A percentile compares a stretch with the other conserved stretches of the same genome.
These are phyloP conservation scores for Chaetomium strumarium DNA, from an alignment of 2,329 filamentous ascomycete species.

Conservation along the genomic window DNA sequence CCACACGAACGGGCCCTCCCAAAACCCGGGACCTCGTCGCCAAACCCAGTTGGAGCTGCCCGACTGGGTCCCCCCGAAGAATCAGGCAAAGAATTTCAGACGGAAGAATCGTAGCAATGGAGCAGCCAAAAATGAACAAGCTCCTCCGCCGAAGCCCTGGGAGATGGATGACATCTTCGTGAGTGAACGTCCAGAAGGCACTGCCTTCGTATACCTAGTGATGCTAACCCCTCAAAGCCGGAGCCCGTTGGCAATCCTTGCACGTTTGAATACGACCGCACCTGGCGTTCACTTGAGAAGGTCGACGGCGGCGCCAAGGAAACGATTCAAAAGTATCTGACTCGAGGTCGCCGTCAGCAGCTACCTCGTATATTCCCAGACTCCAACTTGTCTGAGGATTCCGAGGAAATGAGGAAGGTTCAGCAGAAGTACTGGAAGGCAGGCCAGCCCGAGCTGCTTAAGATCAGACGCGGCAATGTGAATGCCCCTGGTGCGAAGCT, in stretches of 20 bases:
- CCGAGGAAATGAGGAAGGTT: background rate
- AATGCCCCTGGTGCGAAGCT: background rate
- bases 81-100: background rate
- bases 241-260: background rate
- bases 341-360: too few relatives aligned
- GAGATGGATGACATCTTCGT: background rate
- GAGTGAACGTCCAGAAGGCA: background rate
- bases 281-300: constrained; percentile 3
- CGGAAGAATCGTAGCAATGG: background rate
- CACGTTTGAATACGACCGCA: constrained; percentile 7
- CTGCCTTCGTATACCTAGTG: background rate
- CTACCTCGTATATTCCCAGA: too few relatives aligned
- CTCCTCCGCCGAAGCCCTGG: constrained; percentile 1
- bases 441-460: background rate
- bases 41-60: constrained; percentile 2
- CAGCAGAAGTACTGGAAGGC: background rate
- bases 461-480: background rate
- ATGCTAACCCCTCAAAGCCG: constrained; percentile 6
- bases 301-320: background rate
- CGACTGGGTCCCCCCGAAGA: background rate
- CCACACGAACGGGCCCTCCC: too few relatives aligned
- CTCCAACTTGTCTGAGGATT: background rate
- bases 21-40: too few relatives aligned
- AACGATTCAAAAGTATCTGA: too few relatives aligned
- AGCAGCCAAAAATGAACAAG: too few relatives aligned